Base-by-base conservation (phyloP, 1,284 basidiomycete species). In the Marasmius oreades region DNA sequence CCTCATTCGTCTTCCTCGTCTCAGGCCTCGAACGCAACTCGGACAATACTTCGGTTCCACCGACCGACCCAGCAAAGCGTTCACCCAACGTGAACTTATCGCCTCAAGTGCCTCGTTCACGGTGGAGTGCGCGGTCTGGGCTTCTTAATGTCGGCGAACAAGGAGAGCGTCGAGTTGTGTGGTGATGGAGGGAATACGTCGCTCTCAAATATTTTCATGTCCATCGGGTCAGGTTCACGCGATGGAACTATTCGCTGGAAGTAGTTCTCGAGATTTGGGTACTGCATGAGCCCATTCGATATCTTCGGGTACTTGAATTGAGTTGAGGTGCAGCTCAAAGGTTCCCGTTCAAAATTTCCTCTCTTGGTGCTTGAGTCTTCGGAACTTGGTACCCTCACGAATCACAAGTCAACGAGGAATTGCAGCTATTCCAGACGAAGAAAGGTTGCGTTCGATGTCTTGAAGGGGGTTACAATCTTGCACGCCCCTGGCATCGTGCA, bases 381-480 rank as follows among this genome's bases (percentile, higher is more conserved):
- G 6, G 56, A 54, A 18, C 28, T 58, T n/a, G 56, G 56, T 3
- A 58, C 52, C 5, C 47, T 58, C n/a, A 52, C 22, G 46, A 54
- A 5, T 36, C 54, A 10, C 56, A 58, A n/a, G 16, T 14, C 7
- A 51, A 18, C 1, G 52, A 51, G 22, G 52, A 51, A 18, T 11
- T n/a, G 8, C 56, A 54, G n/a, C 33, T 52, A 10, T 58, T 58
- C 43, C 20, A 23, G 4, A 31, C 36, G 24, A 54, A 55, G 24
- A 58, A 58, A 53, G 54, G 26, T 43, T 58, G 3, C 54, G 56
- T 37, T 55, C 28, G 56, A 58, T 20, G 46, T 58, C 31, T 43
- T 46, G 6, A 58, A 58, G 23, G 56, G 56, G 2, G n/a, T 58
- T 14, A 54, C 56, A 1, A 58, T 58, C 12, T 52, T 58, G 4